Evolutionary conservation across 2,329 filamentous ascomycete species (phyloP), one percentile per base, ranked within the genome.

Genomic region (Pestalotiopsis sp.): DNA sequence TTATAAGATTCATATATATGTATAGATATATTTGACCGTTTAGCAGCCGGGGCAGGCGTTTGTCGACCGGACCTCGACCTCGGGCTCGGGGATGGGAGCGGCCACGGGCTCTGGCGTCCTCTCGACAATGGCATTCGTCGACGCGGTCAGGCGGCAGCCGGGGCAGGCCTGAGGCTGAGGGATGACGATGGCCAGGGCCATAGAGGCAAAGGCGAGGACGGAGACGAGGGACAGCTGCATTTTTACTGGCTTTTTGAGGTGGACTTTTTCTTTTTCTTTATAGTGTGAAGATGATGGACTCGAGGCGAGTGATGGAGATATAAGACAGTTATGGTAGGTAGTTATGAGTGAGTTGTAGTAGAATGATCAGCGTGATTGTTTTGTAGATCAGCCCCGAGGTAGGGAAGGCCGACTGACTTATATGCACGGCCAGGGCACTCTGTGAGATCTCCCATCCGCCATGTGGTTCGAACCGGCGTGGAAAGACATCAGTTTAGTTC

Each of bases 161-260:
- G 45, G 45, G 45, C 45, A 52, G 45, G 45, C 45, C 20, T 52
- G 45, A 9, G 45, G 45, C 17, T 38, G 25, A 38, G 59, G 56
- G 12, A 25, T 25, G 56, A n/a, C 59, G 14, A 62, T 14, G 59
- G 59, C 59, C n/a, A 62, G n/a, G 17, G 59, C 59, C 59, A 62
- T 25, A 11, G 59, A 62, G 31, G 59, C 59, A 31, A 62, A 17
- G 31, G 59, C 27, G 31, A 62, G 20, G 36, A 62, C 27, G 5
- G 59, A 27, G 31, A n/a, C n/a, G 31, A 62, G 31, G 41, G 59
- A 38, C 25, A 62, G 27, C 59, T 62, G 38, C 59, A 62, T 62
- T 17, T 13, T 40, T 13, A 31, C 38, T 61, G 58, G 14, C n/a
- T 49, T 45, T 49, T 49, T 49, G 14, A 52, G 17, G 7, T 36